These are phyloP conservation scores for Backusella tuberculispora DNA, from an alignment of 192 early-diverging fungal species.

Conservation along the genomic window DNA sequence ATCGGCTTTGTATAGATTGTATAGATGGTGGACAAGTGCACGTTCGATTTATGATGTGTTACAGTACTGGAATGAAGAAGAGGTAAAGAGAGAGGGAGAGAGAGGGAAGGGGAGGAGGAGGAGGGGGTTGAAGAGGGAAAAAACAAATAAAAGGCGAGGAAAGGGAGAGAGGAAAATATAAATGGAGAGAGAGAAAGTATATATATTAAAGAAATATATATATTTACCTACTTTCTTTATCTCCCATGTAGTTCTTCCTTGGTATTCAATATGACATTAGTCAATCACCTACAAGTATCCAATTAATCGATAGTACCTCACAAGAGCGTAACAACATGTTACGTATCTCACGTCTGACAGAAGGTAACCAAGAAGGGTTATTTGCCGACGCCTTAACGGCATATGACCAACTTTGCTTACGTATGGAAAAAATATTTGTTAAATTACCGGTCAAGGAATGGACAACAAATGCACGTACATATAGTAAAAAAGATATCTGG, in stretches of 20 bases:
- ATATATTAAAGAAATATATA: background rate
- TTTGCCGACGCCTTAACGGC: slow-evolving; percentile 20
- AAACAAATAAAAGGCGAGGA: background rate
- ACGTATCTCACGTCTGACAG: background rate
- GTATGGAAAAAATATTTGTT: slow-evolving; percentile 49
- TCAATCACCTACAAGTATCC: slow-evolving; percentile 21
- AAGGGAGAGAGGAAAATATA: background rate
- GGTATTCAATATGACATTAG: slow-evolving; percentile 50
- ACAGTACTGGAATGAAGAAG: slow-evolving; percentile 58
- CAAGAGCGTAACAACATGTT: background rate
- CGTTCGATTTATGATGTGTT: slow-evolving; percentile 46
- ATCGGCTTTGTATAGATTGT: slow-evolving; percentile 52
- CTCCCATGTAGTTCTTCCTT: slow-evolving; percentile 51
- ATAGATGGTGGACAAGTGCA: slow-evolving; percentile 56
- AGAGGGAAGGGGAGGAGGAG: background rate
- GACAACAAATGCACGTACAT: slow-evolving; percentile 43
- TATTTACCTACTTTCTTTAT: background rate
- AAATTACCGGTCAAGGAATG: slow-evolving; percentile 52
- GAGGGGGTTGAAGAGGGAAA: slow-evolving; percentile 46
- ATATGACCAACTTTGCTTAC: slow-evolving; percentile 40
- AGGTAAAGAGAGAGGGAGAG: slow-evolving; percentile 38
- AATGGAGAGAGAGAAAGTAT: background rate
- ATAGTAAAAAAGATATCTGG: slow-evolving; percentile 51
- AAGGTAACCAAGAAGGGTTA: background rate
- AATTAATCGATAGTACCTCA: slow-evolving; percentile 7